Evolutionary conservation across 768 basidiomycete species (phyloP).

Genomic region (Tulasnella sp.): DNA sequence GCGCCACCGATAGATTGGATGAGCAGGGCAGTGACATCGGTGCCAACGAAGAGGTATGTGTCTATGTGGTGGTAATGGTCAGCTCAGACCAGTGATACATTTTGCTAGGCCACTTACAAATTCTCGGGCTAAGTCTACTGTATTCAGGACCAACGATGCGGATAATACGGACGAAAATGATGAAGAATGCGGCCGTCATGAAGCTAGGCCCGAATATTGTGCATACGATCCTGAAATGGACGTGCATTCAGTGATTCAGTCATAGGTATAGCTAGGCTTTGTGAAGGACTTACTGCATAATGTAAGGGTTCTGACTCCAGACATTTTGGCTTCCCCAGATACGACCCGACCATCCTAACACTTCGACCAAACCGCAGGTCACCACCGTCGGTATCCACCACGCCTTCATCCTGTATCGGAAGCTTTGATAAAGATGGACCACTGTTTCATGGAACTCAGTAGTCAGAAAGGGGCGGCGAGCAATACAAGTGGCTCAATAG

Average conservation of each 20-base stretch:
- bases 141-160: conserved; percentile 7
- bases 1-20: conserved; percentile 12
- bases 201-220: conserved; percentile 50
- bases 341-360: conserved; percentile 45
- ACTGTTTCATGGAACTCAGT: conserved; percentile 36
- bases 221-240: conserved; percentile 32
- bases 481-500: too few relatives aligned
- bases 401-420: conserved; percentile 37
- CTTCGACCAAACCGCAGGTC: conserved; percentile 40
- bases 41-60: neutral
- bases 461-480: too few relatives aligned
- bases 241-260: neutral
- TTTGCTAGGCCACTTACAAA: neutral
- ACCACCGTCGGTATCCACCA: conserved; percentile 43
- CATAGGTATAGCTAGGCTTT: neutral
- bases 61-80: neutral
- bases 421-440: conserved; percentile 37
- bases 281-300: conserved; percentile 33
- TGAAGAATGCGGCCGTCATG: conserved; percentile 31
- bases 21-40: conserved; percentile 6
- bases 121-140: conserved; percentile 10
- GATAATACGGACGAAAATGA: conserved; percentile 10
- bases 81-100: neutral
- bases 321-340: conserved; percentile 26
- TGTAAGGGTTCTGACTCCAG: conserved; percentile 25